Conservation (phyloP, 768 basidiomycete genomes). For the Hysterangium stoloniferum region DNA sequence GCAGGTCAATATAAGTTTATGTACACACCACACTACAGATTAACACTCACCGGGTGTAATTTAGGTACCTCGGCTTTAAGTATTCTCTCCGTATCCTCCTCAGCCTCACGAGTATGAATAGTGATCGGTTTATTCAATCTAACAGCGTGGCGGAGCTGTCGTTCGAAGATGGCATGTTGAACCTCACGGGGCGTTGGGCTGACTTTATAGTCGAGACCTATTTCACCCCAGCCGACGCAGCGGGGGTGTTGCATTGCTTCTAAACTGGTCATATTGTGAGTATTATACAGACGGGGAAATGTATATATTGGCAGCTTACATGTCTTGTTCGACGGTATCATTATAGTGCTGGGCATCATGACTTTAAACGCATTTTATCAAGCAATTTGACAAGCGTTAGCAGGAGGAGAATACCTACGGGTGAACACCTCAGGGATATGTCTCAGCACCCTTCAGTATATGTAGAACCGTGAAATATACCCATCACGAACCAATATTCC, state of each 20-base stretch:
- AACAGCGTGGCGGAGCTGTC: constrained; percentile 66
- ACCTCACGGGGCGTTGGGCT: constrained; percentile 63
- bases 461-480: constrained; percentile 29
- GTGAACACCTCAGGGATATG: constrained; percentile 49
- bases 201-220: constrained; percentile 83
- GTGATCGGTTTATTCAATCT: constrained; percentile 68
- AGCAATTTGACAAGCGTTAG: constrained; percentile 13
- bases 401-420: constrained; percentile 39
- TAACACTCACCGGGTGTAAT: constrained; percentile 48
- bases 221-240: constrained; percentile 86
- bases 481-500: constrained; percentile 80
- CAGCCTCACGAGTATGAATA: constrained; percentile 82
- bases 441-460: not conserved
- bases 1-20: not conserved
- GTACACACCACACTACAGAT: not conserved
- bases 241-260: constrained; percentile 74
- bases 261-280: constrained; percentile 33
- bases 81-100: constrained; percentile 73
- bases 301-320: constrained; percentile 35
- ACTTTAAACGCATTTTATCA: constrained; percentile 25
- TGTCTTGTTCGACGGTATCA: constrained; percentile 57
- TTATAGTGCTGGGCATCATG: constrained; percentile 68
- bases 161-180: constrained; percentile 56
- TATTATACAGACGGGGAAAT: not conserved
- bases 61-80: constrained; percentile 68